Base-by-base conservation (phyloP, 148 eudicot genomes). In the Tetragonia tetragonoides region DNA sequence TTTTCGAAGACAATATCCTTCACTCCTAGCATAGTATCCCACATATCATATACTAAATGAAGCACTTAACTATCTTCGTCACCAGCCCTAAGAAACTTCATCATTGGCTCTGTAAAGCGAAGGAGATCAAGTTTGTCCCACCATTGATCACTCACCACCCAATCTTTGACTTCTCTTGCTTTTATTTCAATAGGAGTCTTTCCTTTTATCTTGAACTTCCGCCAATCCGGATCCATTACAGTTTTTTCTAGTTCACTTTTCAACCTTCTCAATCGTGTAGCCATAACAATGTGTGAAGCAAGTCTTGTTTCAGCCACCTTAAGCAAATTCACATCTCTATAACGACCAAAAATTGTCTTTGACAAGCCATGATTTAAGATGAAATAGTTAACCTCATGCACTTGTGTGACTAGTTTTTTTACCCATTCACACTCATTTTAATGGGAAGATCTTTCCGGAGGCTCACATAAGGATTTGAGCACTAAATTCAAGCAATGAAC, bases 401-500 rank as follows among this genome's bases (percentile, higher is more conserved):
- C 75, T 20, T 72, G 14, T 6, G 4, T 57, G 24, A 72, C 64
- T n/a, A 56, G 6, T 21, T 56, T 2, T 73, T 17, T 38, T 1
- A 57, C 21, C 65, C 24, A 73, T 20, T 72, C 1, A 38, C 46
- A 56, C 14, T 73, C 65, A 1, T 49, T 14, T 16, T 71, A 49
- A 7, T 28, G 75, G 4, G 28, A 7, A 6, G 28, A 34, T 9
- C 37, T 73, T 9, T 73, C 28, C 15, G 0, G 8, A 8, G 65
- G 62, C 10, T 73, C 65, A 39, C 65, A 73, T 34, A 73, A 56
- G 2, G 64, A 2, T 17, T 37, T 56, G 6, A 57, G 17, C 12
- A 39, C 75, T 47, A 73, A 56, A 20, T 73, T 54, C 34, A 73
- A 56, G 21, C 75, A 56, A 4, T 38, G 49, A 8, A 73, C 64